Base-by-base conservation (phyloP, 208 protist genomes). In the Trypanosoma vivax region DNA sequence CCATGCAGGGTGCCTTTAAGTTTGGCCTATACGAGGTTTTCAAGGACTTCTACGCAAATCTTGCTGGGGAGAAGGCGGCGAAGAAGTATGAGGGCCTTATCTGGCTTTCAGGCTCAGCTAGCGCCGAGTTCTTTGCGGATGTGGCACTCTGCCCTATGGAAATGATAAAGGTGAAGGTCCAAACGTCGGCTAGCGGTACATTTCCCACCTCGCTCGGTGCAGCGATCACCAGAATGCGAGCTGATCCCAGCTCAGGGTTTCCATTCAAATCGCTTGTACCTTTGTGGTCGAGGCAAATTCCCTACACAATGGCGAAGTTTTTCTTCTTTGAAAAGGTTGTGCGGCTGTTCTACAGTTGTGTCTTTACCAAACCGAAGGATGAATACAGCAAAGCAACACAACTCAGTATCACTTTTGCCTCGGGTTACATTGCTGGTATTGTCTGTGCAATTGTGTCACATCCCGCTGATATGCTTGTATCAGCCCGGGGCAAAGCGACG, bases 101-200 rank as follows among this genome's bases (percentile, higher is more conserved):
- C 60, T 97, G 85, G 78, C 74, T 95, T 27, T 82, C 87, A 11
- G 89, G 83, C 42, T 96, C 90, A 24, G 96, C 92, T 19, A 94
- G 79, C n/a, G 95, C 95, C 29, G 95, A 98, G 74, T 96, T 98
- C 73, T 90, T 98, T 49, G 96, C 96, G n/a, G 94, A 98, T 50
- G 81, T 98, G 57, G 83, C 75, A 14, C 83, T 98, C 0, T 98
- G 94, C 80, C 96, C 96, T 37, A 79, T 97, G 46, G 96, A 98
- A 71, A 92, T 88, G 75, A 65, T 87, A 29, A 96, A 97, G 73
- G 85, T 98, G 55, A 81, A 88, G 61, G 65, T 97, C 31, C 88
- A 96, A 75, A 96, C 92, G 39, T 83, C 78, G 16, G 69, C 83
- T 49, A 70, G 56, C 31, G 84, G 84, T 23, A 88, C 79, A 34